Base-by-base conservation (phyloP, 2,329 filamentous ascomycete genomes). In the Ceratocystis huliohia region DNA sequence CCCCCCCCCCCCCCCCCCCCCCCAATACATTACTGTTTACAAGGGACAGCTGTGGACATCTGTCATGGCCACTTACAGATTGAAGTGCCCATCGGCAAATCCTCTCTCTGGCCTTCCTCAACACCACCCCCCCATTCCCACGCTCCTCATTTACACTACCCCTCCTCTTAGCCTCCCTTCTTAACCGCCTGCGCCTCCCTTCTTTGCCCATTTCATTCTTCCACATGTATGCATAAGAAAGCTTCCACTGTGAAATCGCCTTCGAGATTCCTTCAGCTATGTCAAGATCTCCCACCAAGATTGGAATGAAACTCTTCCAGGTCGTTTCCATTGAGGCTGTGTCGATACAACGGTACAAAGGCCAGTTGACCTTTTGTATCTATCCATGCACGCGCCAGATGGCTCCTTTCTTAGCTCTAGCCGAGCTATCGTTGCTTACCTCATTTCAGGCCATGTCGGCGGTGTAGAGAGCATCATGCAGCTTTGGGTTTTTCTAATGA, bases 271-370 rank as follows among this genome's bases (percentile, higher is more conserved):
- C 53, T 33, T 37, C 28, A 59, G 15, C 6, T 37, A 57, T 57
- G 7, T 17, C 30, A 57, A 57, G 22, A 37, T 59, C 56, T 59
- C 4, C 28, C 53, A 33, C 28, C 25, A 30, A 59, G 28, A 59
- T 59, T 59, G 56, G n/a, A 25, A 37, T 59, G 56, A 25, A 10
- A 15, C 22, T 59, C 30, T 59, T 30, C 28, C 37, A 20, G 5
- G 17, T 59, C 37, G 15, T 17, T 59, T 59, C n/a, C 28, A 59
- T 17, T 59, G 56, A n/a, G 56, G 56, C 56, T 59, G 56, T 59
- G 56, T n/a, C 5, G 28, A n/a, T 33, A 59, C 56, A 20, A 37
- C 13, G 7, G 4, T 33, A 59, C 56, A 13, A 37, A 25, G 7
- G 4, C 56, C 17, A 59, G 2, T 15, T 37, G 56, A 37, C 56